These are phyloP conservation scores for Trapa bicornis DNA, from an alignment of 345 rosid genomes.

Conservation along the genomic window DNA sequence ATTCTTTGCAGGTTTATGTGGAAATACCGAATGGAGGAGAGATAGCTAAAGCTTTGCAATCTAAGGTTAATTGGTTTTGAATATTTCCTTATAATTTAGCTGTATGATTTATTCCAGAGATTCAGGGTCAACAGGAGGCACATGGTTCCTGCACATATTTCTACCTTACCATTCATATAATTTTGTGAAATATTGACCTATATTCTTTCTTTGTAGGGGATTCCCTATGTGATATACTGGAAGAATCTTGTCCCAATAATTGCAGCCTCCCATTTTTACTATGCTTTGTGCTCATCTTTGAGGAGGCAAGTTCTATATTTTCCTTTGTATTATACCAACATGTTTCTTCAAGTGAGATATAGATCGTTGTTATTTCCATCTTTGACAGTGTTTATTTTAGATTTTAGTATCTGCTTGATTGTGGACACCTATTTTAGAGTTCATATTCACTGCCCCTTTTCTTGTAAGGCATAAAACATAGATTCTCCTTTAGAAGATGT, in stretches of 20 bases:
- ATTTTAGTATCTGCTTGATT: neutral
- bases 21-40: conserved; percentile 31
- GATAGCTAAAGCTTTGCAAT: conserved; percentile 32
- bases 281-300: conserved; percentile 28
- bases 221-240: conserved; percentile 43
- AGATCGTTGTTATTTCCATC: neutral
- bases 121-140: neutral
- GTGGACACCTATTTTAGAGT: neutral
- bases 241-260: conserved; percentile 14
- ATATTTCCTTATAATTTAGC: neutral
- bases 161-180: neutral
- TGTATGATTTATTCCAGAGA: neutral
- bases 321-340: neutral
- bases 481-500: neutral
- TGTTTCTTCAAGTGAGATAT: neutral
- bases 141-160: neutral
- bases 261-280: conserved; percentile 33
- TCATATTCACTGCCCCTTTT: neutral
- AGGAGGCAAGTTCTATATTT: conserved; percentile 21
- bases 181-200: neutral
- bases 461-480: neutral
- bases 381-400: neutral
- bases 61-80: conserved; percentile 20
- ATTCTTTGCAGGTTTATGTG: conserved; percentile 27
- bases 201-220: conserved; percentile 21